Conservation (phyloP, 108 stramenopile species). For the Nannochloropsis oceanica region DNA sequence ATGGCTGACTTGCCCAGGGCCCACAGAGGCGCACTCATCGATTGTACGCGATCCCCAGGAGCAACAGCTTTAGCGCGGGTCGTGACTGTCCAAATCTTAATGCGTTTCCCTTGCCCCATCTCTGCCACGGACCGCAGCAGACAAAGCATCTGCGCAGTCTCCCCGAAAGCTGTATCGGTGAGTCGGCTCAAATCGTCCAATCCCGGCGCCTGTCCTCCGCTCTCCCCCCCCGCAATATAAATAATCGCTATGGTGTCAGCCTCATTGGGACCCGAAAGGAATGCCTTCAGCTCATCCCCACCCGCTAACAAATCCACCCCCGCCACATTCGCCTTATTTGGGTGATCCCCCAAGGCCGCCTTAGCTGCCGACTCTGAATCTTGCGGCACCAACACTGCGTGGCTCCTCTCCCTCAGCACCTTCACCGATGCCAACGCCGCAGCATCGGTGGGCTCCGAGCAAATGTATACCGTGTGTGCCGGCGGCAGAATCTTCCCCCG, state of each 20-base stretch:
- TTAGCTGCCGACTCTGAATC: not conserved
- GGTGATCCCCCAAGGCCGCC: not conserved
- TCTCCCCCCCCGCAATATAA: not conserved
- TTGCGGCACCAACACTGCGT: not conserved
- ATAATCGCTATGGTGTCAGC: not conserved
- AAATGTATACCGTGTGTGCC: not conserved
- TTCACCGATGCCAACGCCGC: not conserved
- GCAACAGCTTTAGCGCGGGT: not conserved
- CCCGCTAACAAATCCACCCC: not conserved
- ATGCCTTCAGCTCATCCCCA: not conserved
- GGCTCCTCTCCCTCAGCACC: not conserved
- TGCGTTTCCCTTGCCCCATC: not conserved
- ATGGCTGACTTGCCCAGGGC: not conserved
- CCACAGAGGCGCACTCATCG: not conserved
- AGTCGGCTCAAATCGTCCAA: not conserved
- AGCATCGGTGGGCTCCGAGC: not conserved
- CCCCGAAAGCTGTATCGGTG: not conserved
- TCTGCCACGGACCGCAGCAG: not conserved
- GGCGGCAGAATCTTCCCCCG: not conserved
- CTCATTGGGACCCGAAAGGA: not conserved
- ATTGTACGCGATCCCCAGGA: not conserved
- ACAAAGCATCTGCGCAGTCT: not conserved
- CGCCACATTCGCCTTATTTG: not conserved
- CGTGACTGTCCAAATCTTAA: not conserved
- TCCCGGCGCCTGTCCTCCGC: not conserved